These are phyloP conservation scores for Kwoniella shandongensis DNA, from an alignment of 768 basidiomycete species.

Conservation along the genomic window DNA sequence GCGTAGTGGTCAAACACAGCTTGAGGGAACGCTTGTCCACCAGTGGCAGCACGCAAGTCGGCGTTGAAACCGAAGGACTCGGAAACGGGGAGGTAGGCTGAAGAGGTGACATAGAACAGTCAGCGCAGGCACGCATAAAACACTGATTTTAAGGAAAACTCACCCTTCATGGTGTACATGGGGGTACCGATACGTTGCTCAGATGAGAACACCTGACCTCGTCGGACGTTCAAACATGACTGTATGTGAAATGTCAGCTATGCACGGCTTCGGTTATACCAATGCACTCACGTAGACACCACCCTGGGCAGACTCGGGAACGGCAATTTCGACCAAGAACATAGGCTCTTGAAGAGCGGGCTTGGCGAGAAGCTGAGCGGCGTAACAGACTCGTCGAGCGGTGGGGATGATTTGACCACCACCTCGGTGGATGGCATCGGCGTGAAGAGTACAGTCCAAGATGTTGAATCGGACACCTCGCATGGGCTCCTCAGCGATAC, in stretches of 20 bases:
- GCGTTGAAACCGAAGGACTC: conserved; percentile 90
- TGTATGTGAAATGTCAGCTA: conserved; percentile 13
- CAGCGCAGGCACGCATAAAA: background rate
- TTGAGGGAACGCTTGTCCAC: conserved; percentile 98
- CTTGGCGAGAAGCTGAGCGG: conserved; percentile 85
- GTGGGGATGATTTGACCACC: conserved; percentile 97
- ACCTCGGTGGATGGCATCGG: conserved; percentile 99
- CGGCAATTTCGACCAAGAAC: conserved; percentile 98
- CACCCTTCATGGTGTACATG: conserved; percentile 99
- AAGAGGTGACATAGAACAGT: conserved; percentile 57
- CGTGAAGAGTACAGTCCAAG: conserved; percentile 91
- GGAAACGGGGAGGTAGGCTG: conserved; percentile 50
- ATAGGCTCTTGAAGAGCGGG: conserved; percentile 94
- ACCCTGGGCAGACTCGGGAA: conserved; percentile 94
- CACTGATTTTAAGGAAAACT: conserved; percentile 65
- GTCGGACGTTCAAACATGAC: conserved; percentile 74
- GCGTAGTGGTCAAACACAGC: conserved; percentile 55
- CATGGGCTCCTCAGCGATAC: conserved; percentile 95
- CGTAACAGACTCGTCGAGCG: conserved; percentile 92
- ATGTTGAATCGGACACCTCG: conserved; percentile 96
- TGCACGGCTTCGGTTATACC: background rate
- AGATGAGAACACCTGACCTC: conserved; percentile 97
- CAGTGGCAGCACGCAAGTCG: conserved; percentile 85
- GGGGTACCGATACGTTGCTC: conserved; percentile 96
- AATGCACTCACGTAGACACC: conserved; percentile 73